Percentiles rank a stretch among this genome's conserved stretches.
These are phyloP conservation scores for Chlamydomonas applanata DNA, from an alignment of 139 green algal genomes.

Conservation along the genomic window DNA sequence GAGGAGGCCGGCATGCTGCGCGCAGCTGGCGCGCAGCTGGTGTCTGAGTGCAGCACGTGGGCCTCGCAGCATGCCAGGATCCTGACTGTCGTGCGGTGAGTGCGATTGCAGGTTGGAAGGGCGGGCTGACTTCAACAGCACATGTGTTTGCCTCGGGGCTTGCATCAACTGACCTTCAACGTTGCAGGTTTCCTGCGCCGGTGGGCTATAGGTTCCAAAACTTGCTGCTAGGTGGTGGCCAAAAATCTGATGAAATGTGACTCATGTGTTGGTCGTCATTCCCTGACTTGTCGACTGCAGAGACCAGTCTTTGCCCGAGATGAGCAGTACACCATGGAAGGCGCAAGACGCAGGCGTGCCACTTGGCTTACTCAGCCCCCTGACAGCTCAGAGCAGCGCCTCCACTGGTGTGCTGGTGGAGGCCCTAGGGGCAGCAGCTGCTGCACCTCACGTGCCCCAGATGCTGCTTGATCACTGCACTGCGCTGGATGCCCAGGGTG, in stretches of 20 bases:
- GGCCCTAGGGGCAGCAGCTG: background rate
- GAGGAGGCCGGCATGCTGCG: conserved; percentile 6
- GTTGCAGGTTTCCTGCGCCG: too few species aligned
- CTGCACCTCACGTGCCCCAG: background rate
- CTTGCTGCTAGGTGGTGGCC: too few species aligned
- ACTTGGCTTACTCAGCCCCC: background rate
- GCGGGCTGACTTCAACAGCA: too few species aligned
- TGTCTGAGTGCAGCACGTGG: conserved; percentile 14
- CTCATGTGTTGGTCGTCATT: too few species aligned
- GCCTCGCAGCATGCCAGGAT: conserved; percentile 20
- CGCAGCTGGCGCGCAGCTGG: conserved; percentile 3
- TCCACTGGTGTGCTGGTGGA: background rate
- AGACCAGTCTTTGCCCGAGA: conserved; percentile 6
- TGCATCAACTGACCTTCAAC: too few species aligned
- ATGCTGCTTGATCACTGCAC: conserved; percentile 2
- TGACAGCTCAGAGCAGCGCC: background rate
- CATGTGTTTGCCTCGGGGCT: too few species aligned
- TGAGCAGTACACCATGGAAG: background rate
- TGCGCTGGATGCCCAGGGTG: conserved; percentile 7
- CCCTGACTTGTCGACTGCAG: background rate
- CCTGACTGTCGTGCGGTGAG: conserved; percentile 20
- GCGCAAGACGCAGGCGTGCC: background rate
- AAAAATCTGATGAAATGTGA: too few species aligned
- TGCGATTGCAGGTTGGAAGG: too few species aligned
- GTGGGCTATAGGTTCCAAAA: background rate